Evolutionary conservation across 495 filamentous ascomycete species (phyloP).

Genomic region (Tuber umbilicatum): DNA sequence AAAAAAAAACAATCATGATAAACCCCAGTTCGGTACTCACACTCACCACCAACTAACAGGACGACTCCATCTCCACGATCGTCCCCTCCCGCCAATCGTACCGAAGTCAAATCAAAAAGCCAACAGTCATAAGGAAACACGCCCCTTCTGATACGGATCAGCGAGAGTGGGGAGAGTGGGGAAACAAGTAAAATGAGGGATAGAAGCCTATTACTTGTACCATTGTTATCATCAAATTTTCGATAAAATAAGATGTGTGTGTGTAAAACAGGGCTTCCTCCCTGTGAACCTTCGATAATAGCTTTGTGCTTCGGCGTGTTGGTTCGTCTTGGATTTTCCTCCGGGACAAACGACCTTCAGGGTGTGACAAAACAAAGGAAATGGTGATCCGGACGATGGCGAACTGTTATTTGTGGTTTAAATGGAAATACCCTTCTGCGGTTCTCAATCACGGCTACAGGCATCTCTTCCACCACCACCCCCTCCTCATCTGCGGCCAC

Average conservation of each 20-base stretch:
- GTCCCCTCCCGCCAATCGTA: constrained; percentile 19
- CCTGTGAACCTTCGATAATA: background rate
- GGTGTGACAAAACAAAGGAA: constrained; percentile 19
- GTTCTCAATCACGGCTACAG: constrained; percentile 24
- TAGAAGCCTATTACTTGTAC: constrained; percentile 13
- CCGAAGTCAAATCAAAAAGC: constrained; percentile 15
- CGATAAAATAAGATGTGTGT: background rate
- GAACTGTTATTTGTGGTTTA: constrained; percentile 18
- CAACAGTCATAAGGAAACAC: constrained; percentile 12
- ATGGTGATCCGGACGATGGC: constrained; percentile 24
- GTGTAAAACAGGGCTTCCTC: constrained; percentile 8
- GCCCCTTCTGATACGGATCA: constrained; percentile 10
- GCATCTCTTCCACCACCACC: constrained; percentile 22
- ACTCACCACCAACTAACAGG: constrained; percentile 11
- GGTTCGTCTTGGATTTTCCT: background rate
- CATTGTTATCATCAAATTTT: background rate
- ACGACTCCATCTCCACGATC: constrained; percentile 26
- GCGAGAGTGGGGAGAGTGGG: constrained; percentile 6
- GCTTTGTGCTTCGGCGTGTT: background rate
- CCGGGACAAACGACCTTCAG: background rate
- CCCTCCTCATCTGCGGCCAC: background rate
- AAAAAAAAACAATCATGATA: constrained; percentile 22
- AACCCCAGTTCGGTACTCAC: constrained; percentile 2
- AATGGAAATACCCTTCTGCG: constrained; percentile 10
- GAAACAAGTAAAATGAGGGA: constrained; percentile 11